A percentile compares a stretch with the other conserved stretches of the same genome.
Conservation (phyloP, 2,329 filamentous ascomycete species). For the Hymenoscyphus scutula region DNA sequence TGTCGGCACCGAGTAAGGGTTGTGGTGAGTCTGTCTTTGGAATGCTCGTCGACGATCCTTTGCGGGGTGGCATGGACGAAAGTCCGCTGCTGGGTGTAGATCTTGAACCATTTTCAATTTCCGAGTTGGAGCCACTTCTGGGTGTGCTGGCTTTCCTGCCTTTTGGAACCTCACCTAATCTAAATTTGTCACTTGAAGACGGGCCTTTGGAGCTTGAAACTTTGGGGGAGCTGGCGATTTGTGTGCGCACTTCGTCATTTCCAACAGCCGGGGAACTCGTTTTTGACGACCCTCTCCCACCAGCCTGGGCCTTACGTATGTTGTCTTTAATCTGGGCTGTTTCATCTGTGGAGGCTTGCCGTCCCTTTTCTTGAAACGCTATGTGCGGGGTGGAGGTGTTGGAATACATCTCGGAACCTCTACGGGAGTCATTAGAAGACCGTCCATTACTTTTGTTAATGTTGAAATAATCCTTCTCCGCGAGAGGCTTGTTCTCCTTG, state of each 20-base stretch:
- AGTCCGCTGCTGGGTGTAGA: slow-evolving; percentile 38
- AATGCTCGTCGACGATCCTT: slow-evolving; percentile 23
- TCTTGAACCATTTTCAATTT: slow-evolving; percentile 34
- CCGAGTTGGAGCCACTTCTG: slow-evolving; percentile 39
- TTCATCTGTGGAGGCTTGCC: slow-evolving; percentile 61
- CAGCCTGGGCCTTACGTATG: slow-evolving; percentile 41
- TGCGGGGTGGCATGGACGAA: slow-evolving; percentile 26
- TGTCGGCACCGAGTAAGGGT: slow-evolving; percentile 35
- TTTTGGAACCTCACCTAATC: slow-evolving; percentile 77
- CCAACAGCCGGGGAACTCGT: slow-evolving; percentile 29
- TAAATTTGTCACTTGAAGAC: slow-evolving; percentile 59
- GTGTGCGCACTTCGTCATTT: slow-evolving; percentile 31
- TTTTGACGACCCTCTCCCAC: slow-evolving; percentile 20
- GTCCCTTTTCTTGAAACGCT: slow-evolving; percentile 81
- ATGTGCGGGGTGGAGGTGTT: slow-evolving; percentile 76
- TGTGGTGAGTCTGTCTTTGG: slow-evolving; percentile 30
- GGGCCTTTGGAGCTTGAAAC: slow-evolving; percentile 32
- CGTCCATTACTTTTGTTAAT: slow-evolving; percentile 42
- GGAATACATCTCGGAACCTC: slow-evolving; percentile 44
- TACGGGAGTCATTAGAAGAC: slow-evolving; percentile 39
- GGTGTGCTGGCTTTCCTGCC: slow-evolving; percentile 49
- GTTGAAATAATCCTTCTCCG: slow-evolving; percentile 59
- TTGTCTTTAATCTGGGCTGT: slow-evolving; percentile 48
- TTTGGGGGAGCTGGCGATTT: slow-evolving; percentile 32
- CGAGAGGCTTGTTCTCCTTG: slow-evolving; percentile 33